These are phyloP conservation scores for Epichloe sp. DNA, from an alignment of 2,329 filamentous ascomycete genomes.

Conservation along the genomic window DNA sequence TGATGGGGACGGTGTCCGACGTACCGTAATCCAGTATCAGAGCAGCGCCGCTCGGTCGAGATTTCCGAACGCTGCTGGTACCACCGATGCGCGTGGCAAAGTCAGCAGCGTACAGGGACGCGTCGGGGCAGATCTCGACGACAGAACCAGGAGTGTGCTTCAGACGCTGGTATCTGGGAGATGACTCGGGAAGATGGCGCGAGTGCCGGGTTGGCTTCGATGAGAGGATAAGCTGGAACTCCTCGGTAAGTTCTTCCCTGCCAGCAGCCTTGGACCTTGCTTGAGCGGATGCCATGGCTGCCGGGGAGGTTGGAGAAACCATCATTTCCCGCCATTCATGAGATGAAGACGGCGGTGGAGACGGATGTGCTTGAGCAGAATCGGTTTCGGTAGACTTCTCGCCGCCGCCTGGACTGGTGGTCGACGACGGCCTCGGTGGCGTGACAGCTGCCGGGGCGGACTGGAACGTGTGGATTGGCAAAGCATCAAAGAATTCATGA, in stretches of 20 bases:
- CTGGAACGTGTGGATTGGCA: slow-evolving; percentile 92
- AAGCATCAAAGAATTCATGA: slow-evolving; percentile 96
- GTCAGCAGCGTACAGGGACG: slow-evolving; percentile 63
- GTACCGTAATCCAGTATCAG: slow-evolving; percentile 96
- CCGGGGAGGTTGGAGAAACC: slow-evolving; percentile 52
- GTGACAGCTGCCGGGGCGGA: slow-evolving; percentile 37
- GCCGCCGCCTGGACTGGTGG: not conserved
- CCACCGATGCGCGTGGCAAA: slow-evolving; percentile 80
- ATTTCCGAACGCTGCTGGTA: slow-evolving; percentile 38
- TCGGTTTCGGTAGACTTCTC: not conserved
- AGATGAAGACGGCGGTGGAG: not conserved
- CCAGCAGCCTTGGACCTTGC: slow-evolving; percentile 33
- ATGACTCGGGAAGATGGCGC: slow-evolving; percentile 71
- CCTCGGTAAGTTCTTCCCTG: slow-evolving; percentile 46
- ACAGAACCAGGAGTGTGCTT: slow-evolving; percentile 54
- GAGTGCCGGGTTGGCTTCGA: slow-evolving; percentile 68
- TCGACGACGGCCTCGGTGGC: slow-evolving; percentile 13
- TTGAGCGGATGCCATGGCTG: slow-evolving; percentile 39
- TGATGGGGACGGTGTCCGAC: slow-evolving; percentile 61
- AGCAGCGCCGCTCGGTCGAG: slow-evolving; percentile 63
- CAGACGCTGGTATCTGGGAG: slow-evolving; percentile 63
- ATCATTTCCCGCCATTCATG: slow-evolving; percentile 73
- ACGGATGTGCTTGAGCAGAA: not conserved
- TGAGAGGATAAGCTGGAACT: slow-evolving; percentile 78
- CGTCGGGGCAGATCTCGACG: slow-evolving; percentile 85